phyloP scores from a whole-genome alignment of 345 rosid genomes.

The Clausena lansium region DNA sequence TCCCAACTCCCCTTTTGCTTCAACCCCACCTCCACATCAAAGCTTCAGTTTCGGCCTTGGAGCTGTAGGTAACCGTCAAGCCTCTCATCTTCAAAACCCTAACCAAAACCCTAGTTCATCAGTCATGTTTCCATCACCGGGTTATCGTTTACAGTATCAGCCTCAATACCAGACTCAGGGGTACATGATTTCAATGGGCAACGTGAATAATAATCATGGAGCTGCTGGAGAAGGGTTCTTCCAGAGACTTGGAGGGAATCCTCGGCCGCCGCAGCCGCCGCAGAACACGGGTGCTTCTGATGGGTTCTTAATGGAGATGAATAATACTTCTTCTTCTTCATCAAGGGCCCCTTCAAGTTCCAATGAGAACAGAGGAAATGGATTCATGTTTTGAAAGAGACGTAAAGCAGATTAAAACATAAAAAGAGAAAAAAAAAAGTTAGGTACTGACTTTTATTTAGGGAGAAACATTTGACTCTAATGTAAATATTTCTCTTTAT shows the following conservation, averaged over 20 bases:
- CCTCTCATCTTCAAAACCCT: slow-evolving; percentile 11
- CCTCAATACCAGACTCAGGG: slow-evolving; percentile 21
- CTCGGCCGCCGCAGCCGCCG: slow-evolving; percentile 16
- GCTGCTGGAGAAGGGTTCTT: slow-evolving; percentile 22
- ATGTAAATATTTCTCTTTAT: slow-evolving; percentile 12
- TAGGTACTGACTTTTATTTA: slow-evolving; percentile 45
- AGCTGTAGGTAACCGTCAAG: slow-evolving; percentile 16
- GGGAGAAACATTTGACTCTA: slow-evolving; percentile 28
- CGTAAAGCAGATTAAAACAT: background rate
- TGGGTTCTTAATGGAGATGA: slow-evolving; percentile 19
- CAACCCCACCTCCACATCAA: slow-evolving; percentile 23
- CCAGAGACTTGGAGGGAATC: slow-evolving; percentile 30
- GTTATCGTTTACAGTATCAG: slow-evolving; percentile 31
- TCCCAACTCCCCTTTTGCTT: slow-evolving; percentile 57
- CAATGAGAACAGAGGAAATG: slow-evolving; percentile 37
- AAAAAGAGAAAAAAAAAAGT: slow-evolving; percentile 16
- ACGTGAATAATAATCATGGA: background rate
- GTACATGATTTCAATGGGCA: slow-evolving; percentile 44
- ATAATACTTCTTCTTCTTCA: slow-evolving; percentile 15
- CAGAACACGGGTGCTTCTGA: slow-evolving; percentile 16
- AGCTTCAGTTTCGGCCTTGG: slow-evolving; percentile 27
- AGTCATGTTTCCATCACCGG: slow-evolving; percentile 15
- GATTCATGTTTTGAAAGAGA: slow-evolving; percentile 45
- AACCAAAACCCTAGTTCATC: background rate
- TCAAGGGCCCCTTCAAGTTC: slow-evolving; percentile 19